Evolutionary conservation across 495 filamentous ascomycete species (phyloP).

Genomic region (Talaromyces wortmannii): DNA sequence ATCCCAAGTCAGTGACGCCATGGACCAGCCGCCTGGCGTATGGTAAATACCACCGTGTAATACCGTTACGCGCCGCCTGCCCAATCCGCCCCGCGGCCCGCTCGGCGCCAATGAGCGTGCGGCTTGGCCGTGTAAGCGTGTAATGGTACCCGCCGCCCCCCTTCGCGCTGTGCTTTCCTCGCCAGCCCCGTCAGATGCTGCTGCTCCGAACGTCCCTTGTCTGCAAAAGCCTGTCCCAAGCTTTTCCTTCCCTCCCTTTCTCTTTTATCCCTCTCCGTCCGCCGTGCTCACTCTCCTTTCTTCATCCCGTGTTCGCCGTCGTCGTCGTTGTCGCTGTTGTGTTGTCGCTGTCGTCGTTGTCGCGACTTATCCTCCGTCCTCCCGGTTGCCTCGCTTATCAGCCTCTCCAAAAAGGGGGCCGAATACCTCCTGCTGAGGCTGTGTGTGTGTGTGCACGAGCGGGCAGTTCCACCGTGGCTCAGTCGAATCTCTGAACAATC

Average conservation of each 20-base stretch:
- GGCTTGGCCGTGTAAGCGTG: no score
- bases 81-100: no score
- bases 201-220: background rate
- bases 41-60: no score
- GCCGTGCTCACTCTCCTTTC: background rate
- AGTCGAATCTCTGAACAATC: background rate
- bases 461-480: background rate
- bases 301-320: background rate
- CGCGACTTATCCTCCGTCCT: background rate
- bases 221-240: background rate
- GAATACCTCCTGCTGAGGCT: background rate
- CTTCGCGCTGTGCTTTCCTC: no score
- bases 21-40: no score
- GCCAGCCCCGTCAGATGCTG: background rate
- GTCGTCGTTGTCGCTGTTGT: background rate
- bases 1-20: no score
- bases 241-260: background rate
- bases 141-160: no score
- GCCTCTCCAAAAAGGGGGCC: background rate
- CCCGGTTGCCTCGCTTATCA: background rate
- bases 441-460: background rate
- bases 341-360: background rate
- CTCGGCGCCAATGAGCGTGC: no score
- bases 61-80: no score
- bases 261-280: background rate